phyloP scores from a whole-genome alignment of 106 monocot species.

The Allium cepa region DNA sequence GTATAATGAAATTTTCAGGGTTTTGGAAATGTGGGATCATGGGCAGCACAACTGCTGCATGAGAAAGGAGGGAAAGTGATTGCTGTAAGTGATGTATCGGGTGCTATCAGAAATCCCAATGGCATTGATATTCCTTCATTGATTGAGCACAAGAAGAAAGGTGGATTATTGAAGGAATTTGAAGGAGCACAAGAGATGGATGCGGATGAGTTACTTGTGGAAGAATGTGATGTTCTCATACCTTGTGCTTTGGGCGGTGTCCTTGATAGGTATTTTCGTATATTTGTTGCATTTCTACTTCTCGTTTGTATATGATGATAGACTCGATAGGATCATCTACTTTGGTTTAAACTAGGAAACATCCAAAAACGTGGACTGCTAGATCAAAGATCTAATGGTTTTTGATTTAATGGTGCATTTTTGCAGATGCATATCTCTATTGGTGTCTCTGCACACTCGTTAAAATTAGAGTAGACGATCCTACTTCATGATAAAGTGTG shows the following conservation, averaged over 20 bases:
- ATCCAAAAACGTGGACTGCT: no score
- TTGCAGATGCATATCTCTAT: no score
- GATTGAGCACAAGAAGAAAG: conserved; percentile 43
- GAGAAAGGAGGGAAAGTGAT: conserved; percentile 76
- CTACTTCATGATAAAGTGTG: no score
- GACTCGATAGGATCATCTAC: no score
- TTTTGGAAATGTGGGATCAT: conserved; percentile 94
- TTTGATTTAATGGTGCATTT: no score
- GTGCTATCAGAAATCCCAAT: conserved; percentile 54
- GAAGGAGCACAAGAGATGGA: conserved; percentile 41
- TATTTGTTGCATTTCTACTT: no score
- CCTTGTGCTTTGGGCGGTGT: conserved; percentile 89
- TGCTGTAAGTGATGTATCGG: conserved; percentile 56
- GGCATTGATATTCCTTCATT: conserved; percentile 67
- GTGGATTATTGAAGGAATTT: conserved; percentile 67
- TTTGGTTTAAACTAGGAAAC: no score
- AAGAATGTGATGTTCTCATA: conserved; percentile 86
- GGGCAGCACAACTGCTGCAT: conserved; percentile 77
- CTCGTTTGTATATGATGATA: no score
- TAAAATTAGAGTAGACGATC: no score
- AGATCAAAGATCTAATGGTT: no score
- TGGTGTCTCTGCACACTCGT: no score
- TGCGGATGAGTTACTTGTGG: conserved; percentile 50
- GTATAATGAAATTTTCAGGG: conserved; percentile 24
- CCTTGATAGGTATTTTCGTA: conserved; percentile 40